Evolutionary conservation across 2,329 filamentous ascomycete genomes (phyloP).

Genomic region (Zymoseptoria ardabiliae): DNA sequence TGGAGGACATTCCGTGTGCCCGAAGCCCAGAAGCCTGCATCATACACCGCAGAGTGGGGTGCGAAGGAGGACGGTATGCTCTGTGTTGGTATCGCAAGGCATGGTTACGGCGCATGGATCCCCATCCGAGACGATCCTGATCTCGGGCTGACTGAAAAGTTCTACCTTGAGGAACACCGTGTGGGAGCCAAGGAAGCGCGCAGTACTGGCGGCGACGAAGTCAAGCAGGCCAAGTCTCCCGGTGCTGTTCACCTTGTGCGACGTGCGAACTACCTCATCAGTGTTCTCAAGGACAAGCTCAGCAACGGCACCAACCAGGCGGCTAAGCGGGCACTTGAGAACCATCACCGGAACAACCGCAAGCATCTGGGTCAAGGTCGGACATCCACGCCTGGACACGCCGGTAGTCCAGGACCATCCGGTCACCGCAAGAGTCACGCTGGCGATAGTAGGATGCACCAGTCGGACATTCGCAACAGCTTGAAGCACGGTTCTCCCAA

Average conservation of each 20-base stretch:
- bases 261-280: constrained; percentile 87
- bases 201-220: constrained; percentile 61
- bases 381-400: constrained; percentile 51
- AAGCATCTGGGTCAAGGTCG: constrained; percentile 57
- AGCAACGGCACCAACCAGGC: constrained; percentile 56
- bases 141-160: constrained; percentile 77
- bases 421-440: constrained; percentile 31
- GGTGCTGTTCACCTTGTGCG: constrained; percentile 96
- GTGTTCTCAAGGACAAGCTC: constrained; percentile 84
- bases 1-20: constrained; percentile 75
- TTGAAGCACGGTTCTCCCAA: constrained; percentile 38
- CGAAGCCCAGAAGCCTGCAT: constrained; percentile 85
- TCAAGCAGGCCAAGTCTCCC: constrained; percentile 73
- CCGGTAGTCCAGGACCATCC: constrained; percentile 62
- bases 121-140: constrained; percentile 89
- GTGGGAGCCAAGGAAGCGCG: constrained; percentile 96
- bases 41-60: constrained; percentile 89
- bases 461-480: constrained; percentile 26
- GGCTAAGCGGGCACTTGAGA: constrained; percentile 75
- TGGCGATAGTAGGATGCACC: constrained; percentile 26
- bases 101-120: constrained; percentile 93
- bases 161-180: constrained; percentile 96
- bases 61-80: constrained; percentile 95
- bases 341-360: constrained; percentile 92
- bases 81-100: constrained; percentile 81